These are phyloP conservation scores for Starmerella lactis-condensi DNA, from an alignment of 805 yeast species.

Conservation along the genomic window DNA sequence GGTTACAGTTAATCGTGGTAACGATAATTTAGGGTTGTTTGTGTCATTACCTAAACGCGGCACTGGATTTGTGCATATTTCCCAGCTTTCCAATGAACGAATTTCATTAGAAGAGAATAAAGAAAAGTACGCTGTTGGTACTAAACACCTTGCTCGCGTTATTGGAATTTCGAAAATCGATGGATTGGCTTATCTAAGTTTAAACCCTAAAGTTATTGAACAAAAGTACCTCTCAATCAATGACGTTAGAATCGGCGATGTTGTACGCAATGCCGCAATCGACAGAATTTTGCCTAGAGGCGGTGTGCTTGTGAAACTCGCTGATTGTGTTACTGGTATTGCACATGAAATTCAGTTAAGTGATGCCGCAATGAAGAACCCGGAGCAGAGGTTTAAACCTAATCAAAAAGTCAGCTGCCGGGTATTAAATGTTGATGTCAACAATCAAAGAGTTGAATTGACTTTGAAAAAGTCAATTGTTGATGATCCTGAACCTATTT, in stretches of 20 bases:
- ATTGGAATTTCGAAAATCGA: conserved; percentile 52
- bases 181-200: conserved; percentile 43
- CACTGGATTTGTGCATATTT: conserved; percentile 58
- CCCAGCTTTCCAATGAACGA: conserved; percentile 33
- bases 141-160: conserved; percentile 60
- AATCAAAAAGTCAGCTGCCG: conserved; percentile 60
- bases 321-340: conserved; percentile 43
- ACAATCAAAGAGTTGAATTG: conserved; percentile 34
- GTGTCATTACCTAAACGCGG: conserved; percentile 20
- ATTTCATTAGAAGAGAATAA: conserved; percentile 11
- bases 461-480: conserved; percentile 77
- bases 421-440: conserved; percentile 18
- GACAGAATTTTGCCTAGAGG: conserved; percentile 37
- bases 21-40: conserved; percentile 24
- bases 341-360: conserved; percentile 65
- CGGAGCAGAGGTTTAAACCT: conserved; percentile 78
- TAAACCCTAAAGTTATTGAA: conserved; percentile 45
- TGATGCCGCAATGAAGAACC: conserved; percentile 67
- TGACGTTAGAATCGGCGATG: conserved; percentile 63
- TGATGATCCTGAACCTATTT: conserved; percentile 26
- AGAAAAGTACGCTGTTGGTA: conserved; percentile 26
- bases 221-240: conserved; percentile 46
- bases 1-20: conserved; percentile 39
- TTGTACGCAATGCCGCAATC: conserved; percentile 36
- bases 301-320: conserved; percentile 52